Conservation (phyloP, 176 grass and related monocot species). For the Calamus simplicifolius region DNA sequence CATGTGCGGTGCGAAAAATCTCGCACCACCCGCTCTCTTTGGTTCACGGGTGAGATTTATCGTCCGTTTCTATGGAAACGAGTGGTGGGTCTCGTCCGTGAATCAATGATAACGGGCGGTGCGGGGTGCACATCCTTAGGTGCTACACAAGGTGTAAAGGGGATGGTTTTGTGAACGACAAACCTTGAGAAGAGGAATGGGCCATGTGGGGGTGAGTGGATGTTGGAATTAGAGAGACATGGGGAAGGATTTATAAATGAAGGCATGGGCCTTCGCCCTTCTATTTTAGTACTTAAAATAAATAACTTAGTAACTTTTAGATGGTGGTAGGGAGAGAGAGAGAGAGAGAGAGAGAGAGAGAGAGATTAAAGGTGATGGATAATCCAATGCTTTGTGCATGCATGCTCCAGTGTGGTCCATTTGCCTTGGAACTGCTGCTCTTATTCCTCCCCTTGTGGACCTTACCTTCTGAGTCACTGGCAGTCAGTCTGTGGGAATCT, state of each 20-base stretch:
- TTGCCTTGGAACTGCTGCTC: constrained; percentile 4
- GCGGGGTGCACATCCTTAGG: too few species aligned
- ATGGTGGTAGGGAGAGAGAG: not conserved
- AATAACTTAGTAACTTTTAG: not conserved
- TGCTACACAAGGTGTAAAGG: not conserved
- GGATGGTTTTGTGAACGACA: not conserved
- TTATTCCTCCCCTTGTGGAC: not conserved
- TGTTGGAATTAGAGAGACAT: constrained; percentile 1
- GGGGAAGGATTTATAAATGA: not conserved
- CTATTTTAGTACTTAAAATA: too few species aligned
- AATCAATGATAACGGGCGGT: too few species aligned
- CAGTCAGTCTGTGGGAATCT: too few species aligned
- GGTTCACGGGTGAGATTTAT: too few species aligned
- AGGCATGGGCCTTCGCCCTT: not conserved
- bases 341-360: not conserved
- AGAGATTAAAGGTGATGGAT: not conserved
- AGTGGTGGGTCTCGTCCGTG: too few species aligned
- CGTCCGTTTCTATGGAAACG: too few species aligned
- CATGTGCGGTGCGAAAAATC: too few species aligned
- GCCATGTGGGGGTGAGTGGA: not conserved
- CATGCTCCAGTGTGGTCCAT: not conserved
- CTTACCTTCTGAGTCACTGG: not conserved
- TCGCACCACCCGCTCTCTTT: too few species aligned
- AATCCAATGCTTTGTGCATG: not conserved
- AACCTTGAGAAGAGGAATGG: not conserved